Percentiles rank a stretch among this genome's conserved stretches.
Conservation (phyloP, 495 filamentous ascomycete species). For the Aspergillus ellipticus region DNA sequence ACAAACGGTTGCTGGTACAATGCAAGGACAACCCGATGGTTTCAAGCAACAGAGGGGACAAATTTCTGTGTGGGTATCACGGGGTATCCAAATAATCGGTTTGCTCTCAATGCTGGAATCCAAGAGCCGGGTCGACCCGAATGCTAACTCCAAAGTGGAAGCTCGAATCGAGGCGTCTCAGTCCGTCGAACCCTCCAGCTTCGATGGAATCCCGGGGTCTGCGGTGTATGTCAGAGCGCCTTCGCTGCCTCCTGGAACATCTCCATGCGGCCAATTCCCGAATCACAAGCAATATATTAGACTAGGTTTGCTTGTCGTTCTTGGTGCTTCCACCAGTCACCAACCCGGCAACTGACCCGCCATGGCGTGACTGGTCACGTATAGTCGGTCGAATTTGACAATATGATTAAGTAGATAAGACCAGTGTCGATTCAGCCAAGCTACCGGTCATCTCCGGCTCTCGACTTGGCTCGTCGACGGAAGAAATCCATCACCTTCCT, state of each 20-base stretch:
- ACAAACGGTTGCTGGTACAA: slow-evolving; percentile 25
- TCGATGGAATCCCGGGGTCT: slow-evolving; percentile 9
- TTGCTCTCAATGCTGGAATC: slow-evolving; percentile 28
- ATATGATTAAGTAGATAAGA: slow-evolving; percentile 1
- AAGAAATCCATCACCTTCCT: slow-evolving; percentile 98
- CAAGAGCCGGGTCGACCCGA: slow-evolving; percentile 20
- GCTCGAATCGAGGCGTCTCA: slow-evolving; percentile 14
- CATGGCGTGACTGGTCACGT: not conserved
- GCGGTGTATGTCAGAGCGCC: slow-evolving; percentile 5
- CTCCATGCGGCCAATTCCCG: slow-evolving; percentile 9
- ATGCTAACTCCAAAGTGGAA: slow-evolving; percentile 23
- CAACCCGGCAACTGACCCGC: slow-evolving; percentile 3
- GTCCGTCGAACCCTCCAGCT: slow-evolving; percentile 16
- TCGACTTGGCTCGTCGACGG: slow-evolving; percentile 74
- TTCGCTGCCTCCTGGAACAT: slow-evolving; percentile 12
- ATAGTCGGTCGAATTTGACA: slow-evolving; percentile 1
- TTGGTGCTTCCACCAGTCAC: slow-evolving; percentile 7
- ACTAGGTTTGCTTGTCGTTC: slow-evolving; percentile 12
- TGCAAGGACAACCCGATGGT: slow-evolving; percentile 30
- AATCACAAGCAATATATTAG: slow-evolving; percentile 12
- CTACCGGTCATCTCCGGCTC: slow-evolving; percentile 57
- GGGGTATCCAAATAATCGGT: slow-evolving; percentile 43
- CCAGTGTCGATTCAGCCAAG: not conserved
- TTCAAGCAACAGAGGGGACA: slow-evolving; percentile 39
- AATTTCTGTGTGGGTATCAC: slow-evolving; percentile 47